phyloP scores from a whole-genome alignment of 108 stramenopile species.

The Ochromonas danica region DNA sequence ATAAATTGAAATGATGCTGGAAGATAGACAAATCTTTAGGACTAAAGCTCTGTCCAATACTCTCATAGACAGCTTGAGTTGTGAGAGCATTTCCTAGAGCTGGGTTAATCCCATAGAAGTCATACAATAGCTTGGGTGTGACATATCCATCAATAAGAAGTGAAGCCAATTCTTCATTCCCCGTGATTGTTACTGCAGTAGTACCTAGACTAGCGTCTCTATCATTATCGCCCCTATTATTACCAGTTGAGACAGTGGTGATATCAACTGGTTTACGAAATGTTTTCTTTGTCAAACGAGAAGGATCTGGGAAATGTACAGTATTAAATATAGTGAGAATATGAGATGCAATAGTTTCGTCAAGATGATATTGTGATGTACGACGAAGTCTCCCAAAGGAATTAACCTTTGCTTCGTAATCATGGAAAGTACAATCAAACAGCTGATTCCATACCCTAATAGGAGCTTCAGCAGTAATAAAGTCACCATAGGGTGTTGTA shows the following conservation, averaged over 20 bases:
- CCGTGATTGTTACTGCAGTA: no score
- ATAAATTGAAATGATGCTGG: neutral
- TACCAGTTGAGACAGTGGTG: no score
- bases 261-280: no score
- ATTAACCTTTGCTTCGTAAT: neutral
- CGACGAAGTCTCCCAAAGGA: neutral
- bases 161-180: no score
- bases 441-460: neutral
- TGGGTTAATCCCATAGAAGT: neutral
- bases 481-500: neutral
- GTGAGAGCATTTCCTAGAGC: neutral
- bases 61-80: constrained; percentile 18
- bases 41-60: neutral
- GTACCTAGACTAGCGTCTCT: no score
- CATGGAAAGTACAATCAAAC: neutral
- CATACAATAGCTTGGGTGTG: neutral
- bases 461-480: neutral
- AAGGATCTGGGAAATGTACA: neutral
- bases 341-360: neutral
- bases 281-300: no score
- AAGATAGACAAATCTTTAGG: constrained; percentile 1
- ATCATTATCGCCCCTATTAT: no score
- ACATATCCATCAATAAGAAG: no score
- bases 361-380: neutral
- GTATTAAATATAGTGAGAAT: neutral